Conservation (phyloP, 164 flowering plant genomes). For the Vitis amurensis region DNA sequence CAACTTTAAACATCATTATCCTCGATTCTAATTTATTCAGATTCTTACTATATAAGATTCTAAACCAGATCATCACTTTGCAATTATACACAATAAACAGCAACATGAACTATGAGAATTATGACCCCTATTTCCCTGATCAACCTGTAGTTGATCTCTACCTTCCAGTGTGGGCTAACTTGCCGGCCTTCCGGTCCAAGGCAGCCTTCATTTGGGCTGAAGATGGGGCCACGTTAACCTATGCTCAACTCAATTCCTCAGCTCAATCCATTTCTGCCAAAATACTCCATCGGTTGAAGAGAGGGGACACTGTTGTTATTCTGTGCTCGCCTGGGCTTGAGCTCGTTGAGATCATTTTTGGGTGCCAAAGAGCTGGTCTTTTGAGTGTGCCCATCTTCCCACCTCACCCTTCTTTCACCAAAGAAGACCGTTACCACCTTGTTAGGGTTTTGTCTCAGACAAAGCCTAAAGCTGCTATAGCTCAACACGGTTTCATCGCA, state of each 20-base stretch:
- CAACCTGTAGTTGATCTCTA: slow-evolving; percentile 74
- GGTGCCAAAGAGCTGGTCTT: slow-evolving; percentile 76
- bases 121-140: slow-evolving; percentile 74
- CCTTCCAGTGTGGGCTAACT: slow-evolving; percentile 64
- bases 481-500: slow-evolving; percentile 34
- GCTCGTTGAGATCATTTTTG: slow-evolving; percentile 60
- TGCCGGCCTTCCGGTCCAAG: slow-evolving; percentile 49
- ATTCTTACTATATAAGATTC: too few species aligned
- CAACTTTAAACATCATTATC: too few species aligned
- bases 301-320: slow-evolving; percentile 57
- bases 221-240: slow-evolving; percentile 44
- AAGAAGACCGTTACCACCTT: slow-evolving; percentile 44
- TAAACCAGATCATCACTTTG: too few species aligned
- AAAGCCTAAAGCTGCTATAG: slow-evolving; percentile 65
- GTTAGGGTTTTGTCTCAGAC: slow-evolving; percentile 55
- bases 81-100: too few species aligned
- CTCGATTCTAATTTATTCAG: too few species aligned
- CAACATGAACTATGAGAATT: slow-evolving; percentile 51
- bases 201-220: slow-evolving; percentile 71
- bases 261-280: slow-evolving; percentile 42
- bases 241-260: slow-evolving; percentile 45
- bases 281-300: slow-evolving; percentile 27
- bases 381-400: slow-evolving; percentile 52
- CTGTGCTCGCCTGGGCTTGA: slow-evolving; percentile 70
- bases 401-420: slow-evolving; percentile 33